Base-by-base conservation (phyloP, 805 yeast species). In the Candida lessepsii region DNA sequence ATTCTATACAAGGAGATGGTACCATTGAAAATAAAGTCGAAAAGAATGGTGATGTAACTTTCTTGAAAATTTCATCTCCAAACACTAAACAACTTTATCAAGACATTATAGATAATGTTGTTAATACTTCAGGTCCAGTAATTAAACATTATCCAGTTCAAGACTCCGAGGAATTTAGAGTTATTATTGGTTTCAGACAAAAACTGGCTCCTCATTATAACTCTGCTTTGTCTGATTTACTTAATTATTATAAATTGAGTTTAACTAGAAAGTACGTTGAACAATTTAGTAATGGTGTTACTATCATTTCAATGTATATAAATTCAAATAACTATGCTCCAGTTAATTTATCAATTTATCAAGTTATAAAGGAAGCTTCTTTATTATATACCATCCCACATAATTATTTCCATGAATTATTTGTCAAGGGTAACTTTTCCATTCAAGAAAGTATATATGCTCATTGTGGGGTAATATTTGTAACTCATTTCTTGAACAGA, bases 401-500 rank as follows among this genome's bases (percentile, higher is more conserved):
- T 62, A 86, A 88, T 56, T 73, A 79, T 52, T 91, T 90, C 72
- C 81, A 81, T 51, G 74, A 75, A 39, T 73, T 81, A 42, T 90
- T 90, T 57, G 80, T 83, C 46, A 61, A 71, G 37, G 84, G 91
- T 40, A 81, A 80, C 50, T 75, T 91, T 63, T 89, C 97, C 1
- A 80, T 95, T 52, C 98, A 91, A 67, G 99, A 93, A 67, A 80
- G 90, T 33, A 83, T 89, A 42, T 93, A 93, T 60, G 95, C 97
- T 32, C 98, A 91, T 62, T 84, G 89, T 62, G 96, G 91, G 53
- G 83, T 86, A 32, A 86, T 88, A 46, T 91, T 93, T 59, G 95
- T 88, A 37, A 83, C 95, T 25, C 98, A 93, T 65, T 93, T 91
- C 69, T 76, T 91, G 63, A 93, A 93, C 71, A 78, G 98, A 58